These are phyloP conservation scores for Puccinia triticina DNA, from an alignment of 1,284 basidiomycete species.

Conservation along the genomic window DNA sequence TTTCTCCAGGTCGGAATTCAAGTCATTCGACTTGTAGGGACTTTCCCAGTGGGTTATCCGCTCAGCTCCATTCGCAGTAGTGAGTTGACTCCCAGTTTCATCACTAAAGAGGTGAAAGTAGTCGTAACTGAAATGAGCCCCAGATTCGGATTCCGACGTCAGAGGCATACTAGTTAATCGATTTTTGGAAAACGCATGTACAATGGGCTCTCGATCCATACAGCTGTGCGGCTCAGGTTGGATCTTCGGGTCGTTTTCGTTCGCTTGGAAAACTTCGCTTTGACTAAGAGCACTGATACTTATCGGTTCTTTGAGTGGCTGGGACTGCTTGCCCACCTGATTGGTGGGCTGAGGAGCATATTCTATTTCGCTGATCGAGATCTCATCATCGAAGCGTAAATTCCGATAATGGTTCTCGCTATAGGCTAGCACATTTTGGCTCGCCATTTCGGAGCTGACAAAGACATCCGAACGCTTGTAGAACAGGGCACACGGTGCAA, in stretches of 20 bases:
- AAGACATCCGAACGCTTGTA: slow-evolving; percentile 42
- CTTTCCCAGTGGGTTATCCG: not conserved
- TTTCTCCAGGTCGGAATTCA: slow-evolving; percentile 16
- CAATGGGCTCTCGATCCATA: slow-evolving; percentile 1
- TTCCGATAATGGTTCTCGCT: slow-evolving; percentile 18
- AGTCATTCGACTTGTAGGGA: not conserved
- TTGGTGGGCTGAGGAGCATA: slow-evolving; percentile 21
- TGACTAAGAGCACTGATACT: no score
- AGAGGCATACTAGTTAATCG: slow-evolving; percentile 28
- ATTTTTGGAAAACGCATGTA: slow-evolving; percentile 1
- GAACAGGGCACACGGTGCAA: slow-evolving; percentile 35
- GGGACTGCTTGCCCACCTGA: not conserved
- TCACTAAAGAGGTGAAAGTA: slow-evolving; percentile 19
- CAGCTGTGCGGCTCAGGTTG: not conserved
- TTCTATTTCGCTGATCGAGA: slow-evolving; percentile 32
- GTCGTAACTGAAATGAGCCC: slow-evolving; percentile 4
- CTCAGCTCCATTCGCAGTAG: not conserved
- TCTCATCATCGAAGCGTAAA: slow-evolving; percentile 18
- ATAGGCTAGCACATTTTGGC: slow-evolving; percentile 22
- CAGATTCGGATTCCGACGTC: not conserved
- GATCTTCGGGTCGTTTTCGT: slow-evolving; percentile 1
- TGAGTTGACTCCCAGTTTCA: slow-evolving; percentile 6
- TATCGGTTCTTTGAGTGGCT: not conserved
- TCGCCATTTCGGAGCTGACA: slow-evolving; percentile 38
- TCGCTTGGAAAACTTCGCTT: not conserved